phyloP scores from a whole-genome alignment of 2,329 filamentous ascomycete species.

The Didymella exigua region DNA sequence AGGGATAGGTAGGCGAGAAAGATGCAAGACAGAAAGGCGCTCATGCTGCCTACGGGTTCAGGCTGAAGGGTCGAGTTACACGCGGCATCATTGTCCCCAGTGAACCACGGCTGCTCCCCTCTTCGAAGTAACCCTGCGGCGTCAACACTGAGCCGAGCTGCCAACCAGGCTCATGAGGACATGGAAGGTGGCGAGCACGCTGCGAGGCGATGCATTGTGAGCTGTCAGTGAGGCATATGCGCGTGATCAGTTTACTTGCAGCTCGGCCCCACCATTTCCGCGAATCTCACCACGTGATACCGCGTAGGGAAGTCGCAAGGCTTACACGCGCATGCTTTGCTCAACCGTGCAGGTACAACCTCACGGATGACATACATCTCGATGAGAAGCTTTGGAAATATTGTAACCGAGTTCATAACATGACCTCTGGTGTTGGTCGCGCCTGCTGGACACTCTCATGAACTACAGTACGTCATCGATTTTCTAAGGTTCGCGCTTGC shows the following conservation, averaged over 20 bases:
- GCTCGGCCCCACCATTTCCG: conserved; percentile 2
- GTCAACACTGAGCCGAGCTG: neutral
- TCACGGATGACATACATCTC: neutral
- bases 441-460: neutral
- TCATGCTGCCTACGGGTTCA: neutral
- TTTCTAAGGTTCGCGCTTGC: conserved; percentile 1
- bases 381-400: neutral
- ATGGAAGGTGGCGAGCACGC: neutral
- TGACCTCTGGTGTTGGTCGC: neutral
- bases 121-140: neutral
- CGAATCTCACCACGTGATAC: neutral
- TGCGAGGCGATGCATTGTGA: neutral
- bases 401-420: no score
- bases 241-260: conserved; percentile 3
- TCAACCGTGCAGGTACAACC: no score
- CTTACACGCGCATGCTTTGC: neutral
- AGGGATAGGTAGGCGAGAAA: conserved; percentile 6
- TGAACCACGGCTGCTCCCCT: neutral
- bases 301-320: neutral
- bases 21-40: neutral
- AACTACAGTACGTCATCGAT: conserved; percentile 13
- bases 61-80: neutral
- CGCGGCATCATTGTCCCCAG: neutral
- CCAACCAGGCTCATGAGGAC: neutral
- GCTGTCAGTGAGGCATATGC: conserved; percentile 1